phyloP scores from a whole-genome alignment of 75 land plant species.

The Picea sitchensis region DNA sequence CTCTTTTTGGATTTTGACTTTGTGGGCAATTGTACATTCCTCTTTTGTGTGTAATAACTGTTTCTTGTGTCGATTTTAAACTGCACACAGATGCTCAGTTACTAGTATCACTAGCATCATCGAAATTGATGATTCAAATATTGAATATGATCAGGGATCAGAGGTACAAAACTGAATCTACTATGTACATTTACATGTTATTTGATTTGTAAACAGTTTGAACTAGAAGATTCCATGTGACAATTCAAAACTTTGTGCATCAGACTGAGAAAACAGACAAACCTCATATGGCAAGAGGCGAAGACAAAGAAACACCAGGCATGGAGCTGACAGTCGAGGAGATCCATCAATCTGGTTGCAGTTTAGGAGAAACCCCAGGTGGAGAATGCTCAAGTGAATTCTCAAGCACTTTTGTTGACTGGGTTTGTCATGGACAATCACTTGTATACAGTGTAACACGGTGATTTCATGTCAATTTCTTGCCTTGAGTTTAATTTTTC shows the following conservation, averaged over 20 bases:
- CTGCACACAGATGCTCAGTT: not conserved
- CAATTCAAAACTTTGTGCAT: not conserved
- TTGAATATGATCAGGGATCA: constrained; percentile 1
- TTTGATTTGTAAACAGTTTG: not conserved
- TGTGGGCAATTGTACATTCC: not conserved
- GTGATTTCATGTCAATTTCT: not conserved
- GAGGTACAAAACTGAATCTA: constrained; percentile 1
- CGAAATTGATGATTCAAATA: constrained; percentile 1
- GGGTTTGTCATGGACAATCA: constrained; percentile 10
- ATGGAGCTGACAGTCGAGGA: not conserved
- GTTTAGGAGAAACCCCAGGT: not conserved
- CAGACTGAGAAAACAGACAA: not conserved
- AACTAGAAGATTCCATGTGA: not conserved
- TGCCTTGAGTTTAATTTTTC: not conserved
- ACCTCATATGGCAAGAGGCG: not conserved
- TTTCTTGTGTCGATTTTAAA: not conserved
- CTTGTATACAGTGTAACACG: not conserved
- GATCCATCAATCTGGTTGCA: not conserved
- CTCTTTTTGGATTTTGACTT: not conserved
- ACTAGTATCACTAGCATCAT: not conserved
- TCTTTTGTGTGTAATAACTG: constrained; percentile 2
- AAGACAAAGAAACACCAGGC: not conserved
- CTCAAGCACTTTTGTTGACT: not conserved
- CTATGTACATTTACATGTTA: not conserved
- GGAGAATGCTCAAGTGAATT: constrained; percentile 6